Base-by-base conservation (phyloP, 1,139 yeast genomes). In the Hemisphaericaspora subhashii region DNA sequence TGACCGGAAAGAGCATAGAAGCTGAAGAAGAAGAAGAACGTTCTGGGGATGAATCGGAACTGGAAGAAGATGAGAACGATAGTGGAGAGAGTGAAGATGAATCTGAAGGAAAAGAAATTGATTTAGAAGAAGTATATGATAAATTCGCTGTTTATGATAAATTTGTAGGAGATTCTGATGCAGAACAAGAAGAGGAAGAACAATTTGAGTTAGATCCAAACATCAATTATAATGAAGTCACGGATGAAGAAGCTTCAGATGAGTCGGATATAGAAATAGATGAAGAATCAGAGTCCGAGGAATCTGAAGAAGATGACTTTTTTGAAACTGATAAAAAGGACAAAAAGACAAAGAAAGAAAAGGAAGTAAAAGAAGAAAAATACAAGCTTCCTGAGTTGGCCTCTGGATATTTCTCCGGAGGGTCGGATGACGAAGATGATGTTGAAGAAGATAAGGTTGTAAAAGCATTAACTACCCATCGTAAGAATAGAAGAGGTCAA, bases 401-500 rank as follows among this genome's bases (percentile, higher is more conserved):
- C 30, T 68, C 77, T 3, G 97, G 97, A 4, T 90, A 86, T 58
- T 77, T 74, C 44, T 87, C 96, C 1, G 96, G 95, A 28, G 81
- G 84, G 3, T 73, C 81, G 1, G 89, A 82, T 33, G 85, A 74
- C 27, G 86, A 79, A 45, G 65, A 58, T 25, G 78, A 79, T 37
- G 63, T 69, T 2, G 85, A 81, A 39, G 72, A 73, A 38, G 90
- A 86, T 48, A 62, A 66, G 31, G 72, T 80, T 2, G 89, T 83
- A 6, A 75, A 79, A 47, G 72, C 73, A 36, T 74, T 75, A 18
- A 70, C 74, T 38, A 53, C 60, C 14, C 68, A 64, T 45, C 76
- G 94, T 47, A 89, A 89, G 54, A 94, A 92, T 60, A 76, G 98
- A 63, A 80, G 97, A 57, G 98, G 98, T 15, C 98, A 94, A 68